These are phyloP conservation scores for Chloranthus sessilifolius DNA, from an alignment of 164 flowering plant species.

Conservation along the genomic window DNA sequence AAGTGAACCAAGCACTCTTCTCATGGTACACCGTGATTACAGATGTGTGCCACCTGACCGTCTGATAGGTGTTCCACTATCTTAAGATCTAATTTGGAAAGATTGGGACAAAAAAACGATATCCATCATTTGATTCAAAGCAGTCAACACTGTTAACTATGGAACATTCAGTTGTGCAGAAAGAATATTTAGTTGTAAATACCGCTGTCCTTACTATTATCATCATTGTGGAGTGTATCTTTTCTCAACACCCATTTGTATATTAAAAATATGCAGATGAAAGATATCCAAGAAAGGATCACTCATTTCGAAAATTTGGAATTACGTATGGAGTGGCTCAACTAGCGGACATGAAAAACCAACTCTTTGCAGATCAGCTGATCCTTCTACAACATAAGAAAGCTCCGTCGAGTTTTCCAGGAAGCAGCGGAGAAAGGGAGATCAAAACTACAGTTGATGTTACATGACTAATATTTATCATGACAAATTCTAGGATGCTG, in stretches of 20 bases:
- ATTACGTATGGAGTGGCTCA: constrained; percentile 59
- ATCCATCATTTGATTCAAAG: no score
- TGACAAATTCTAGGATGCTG: no score
- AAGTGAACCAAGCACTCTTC: no score
- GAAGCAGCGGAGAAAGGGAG: constrained; percentile 17
- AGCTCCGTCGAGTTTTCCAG: constrained; percentile 22
- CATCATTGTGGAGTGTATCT: background rate
- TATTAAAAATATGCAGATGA: constrained; percentile 48
- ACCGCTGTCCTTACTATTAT: background rate
- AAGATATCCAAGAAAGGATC: constrained; percentile 60
- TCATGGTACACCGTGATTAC: no score
- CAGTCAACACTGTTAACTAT: no score
- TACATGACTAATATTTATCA: constrained; percentile 13
- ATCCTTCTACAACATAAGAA: constrained; percentile 45
- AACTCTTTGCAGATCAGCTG: constrained; percentile 64
- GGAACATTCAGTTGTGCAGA: background rate
- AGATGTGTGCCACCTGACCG: no score
- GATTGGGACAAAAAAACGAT: no score
- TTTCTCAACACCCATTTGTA: background rate
- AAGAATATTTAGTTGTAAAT: background rate
- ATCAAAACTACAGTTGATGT: constrained; percentile 18
- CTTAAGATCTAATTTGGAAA: no score
- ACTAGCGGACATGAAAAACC: constrained; percentile 47
- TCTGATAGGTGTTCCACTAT: no score
- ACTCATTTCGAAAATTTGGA: constrained; percentile 60